Evolutionary conservation across 139 green algal species (phyloP).

Genomic region (Micractinium conductrix): DNA sequence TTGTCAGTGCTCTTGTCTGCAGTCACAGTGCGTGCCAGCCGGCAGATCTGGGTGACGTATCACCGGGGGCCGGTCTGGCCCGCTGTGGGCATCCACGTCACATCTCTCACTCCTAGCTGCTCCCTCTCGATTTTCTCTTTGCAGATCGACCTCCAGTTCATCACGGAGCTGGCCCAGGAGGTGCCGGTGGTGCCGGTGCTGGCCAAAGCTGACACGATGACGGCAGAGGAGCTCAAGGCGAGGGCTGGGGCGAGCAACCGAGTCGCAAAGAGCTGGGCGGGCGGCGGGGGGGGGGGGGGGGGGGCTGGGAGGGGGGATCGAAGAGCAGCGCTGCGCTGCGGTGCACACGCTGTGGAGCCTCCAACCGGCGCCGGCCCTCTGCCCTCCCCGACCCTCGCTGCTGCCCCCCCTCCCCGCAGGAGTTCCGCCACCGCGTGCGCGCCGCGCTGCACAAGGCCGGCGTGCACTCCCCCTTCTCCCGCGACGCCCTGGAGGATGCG

Average conservation of each 20-base stretch:
- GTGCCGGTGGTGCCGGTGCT: constrained; percentile 58
- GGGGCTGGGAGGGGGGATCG: too few relatives aligned
- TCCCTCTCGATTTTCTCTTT: not conserved
- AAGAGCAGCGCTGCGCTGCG: too few relatives aligned
- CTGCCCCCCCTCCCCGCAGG: constrained; percentile 1
- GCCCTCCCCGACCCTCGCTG: not conserved
- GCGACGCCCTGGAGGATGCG: constrained; percentile 49
- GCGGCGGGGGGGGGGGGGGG: too few relatives aligned
- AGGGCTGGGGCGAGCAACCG: too few relatives aligned
- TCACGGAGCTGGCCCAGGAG: constrained; percentile 37
- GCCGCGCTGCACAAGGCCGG: constrained; percentile 2
- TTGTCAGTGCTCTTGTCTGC: too few relatives aligned
- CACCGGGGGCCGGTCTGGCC: too few relatives aligned
- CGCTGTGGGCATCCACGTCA: too few relatives aligned
- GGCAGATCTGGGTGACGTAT: too few relatives aligned
- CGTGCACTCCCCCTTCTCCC: constrained; percentile 43
- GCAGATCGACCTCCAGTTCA: constrained; percentile 60
- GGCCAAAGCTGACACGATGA: constrained; percentile 68
- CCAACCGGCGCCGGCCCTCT: too few relatives aligned
- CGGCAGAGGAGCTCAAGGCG: constrained; percentile 46
- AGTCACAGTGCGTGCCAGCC: too few relatives aligned
- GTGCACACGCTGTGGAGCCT: too few relatives aligned
- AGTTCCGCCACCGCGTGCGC: constrained; percentile 46
- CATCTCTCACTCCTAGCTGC: not conserved
- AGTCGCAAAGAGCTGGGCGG: too few relatives aligned